Conservation (phyloP, 176 grass and related monocot genomes). For the Raddia guianensis region DNA sequence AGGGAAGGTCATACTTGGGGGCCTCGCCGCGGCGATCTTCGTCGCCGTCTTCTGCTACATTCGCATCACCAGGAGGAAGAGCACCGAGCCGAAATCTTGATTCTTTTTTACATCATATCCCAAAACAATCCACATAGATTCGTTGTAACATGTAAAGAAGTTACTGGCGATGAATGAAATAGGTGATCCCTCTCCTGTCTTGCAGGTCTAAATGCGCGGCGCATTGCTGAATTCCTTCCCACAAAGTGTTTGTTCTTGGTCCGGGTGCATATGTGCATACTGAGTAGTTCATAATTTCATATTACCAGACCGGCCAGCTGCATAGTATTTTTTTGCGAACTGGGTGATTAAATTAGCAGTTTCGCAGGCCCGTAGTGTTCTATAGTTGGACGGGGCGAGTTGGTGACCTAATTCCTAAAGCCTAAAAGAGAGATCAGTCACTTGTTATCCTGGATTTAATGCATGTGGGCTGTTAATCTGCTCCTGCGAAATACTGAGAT, state of each 20-base stretch:
- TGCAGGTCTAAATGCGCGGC: background rate
- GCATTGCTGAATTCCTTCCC: background rate
- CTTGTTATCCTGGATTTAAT: slow-evolving; percentile 37
- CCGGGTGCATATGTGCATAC: background rate
- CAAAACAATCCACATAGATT: slow-evolving; percentile 36
- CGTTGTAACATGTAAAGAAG: slow-evolving; percentile 39
- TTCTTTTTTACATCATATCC: slow-evolving; percentile 5
- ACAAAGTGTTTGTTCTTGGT: background rate
- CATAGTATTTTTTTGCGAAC: background rate
- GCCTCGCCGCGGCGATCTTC: slow-evolving; percentile 59
- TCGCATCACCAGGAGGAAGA: slow-evolving; percentile 78
- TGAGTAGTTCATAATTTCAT: background rate
- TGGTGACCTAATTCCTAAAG: slow-evolving; percentile 23
- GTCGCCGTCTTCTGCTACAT: slow-evolving; percentile 76
- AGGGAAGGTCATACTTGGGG: slow-evolving; percentile 71
- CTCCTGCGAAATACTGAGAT: slow-evolving; percentile 2
- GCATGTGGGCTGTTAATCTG: slow-evolving; percentile 38
- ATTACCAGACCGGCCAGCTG: background rate
- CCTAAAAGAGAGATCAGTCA: slow-evolving; percentile 9
- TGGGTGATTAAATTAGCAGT: background rate
- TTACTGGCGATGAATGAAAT: slow-evolving; percentile 26
- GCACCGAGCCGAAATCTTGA: slow-evolving; percentile 58
- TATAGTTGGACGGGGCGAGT: slow-evolving; percentile 30
- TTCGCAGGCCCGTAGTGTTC: background rate
- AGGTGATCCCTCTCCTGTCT: slow-evolving; percentile 20